A percentile compares a stretch with the other conserved stretches of the same genome.
Conservation (phyloP, 2,329 filamentous ascomycete genomes). For the Arthroderma sp. region DNA sequence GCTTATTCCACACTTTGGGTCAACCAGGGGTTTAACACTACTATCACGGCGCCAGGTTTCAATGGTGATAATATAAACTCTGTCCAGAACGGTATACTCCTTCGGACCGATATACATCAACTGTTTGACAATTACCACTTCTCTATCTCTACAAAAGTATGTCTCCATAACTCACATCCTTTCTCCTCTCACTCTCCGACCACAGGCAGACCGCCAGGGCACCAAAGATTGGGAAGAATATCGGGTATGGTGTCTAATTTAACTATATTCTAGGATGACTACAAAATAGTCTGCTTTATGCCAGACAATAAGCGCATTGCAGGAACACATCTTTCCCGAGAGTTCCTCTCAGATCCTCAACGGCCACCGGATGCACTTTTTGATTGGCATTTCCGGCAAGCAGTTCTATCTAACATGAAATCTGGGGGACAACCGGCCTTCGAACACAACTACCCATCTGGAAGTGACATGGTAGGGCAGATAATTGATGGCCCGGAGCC, state of each 20-base stretch:
- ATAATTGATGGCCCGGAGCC: too few species aligned
- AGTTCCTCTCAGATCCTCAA: not conserved
- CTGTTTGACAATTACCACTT: constrained; percentile 13
- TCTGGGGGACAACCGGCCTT: constrained; percentile 12
- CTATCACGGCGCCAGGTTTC: not conserved
- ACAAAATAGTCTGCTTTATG: too few species aligned
- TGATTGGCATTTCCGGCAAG: constrained; percentile 13
- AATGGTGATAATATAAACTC: constrained; percentile 13
- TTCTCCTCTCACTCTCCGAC: too few species aligned
- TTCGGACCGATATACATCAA: constrained; percentile 11
- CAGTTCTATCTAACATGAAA: constrained; percentile 13
- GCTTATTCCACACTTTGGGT: constrained; percentile 3
- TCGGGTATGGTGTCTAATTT: too few species aligned
- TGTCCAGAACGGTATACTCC: constrained; percentile 18
- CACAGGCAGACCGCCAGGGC: too few species aligned
- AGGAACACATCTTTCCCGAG: too few species aligned
- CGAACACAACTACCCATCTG: constrained; percentile 6
- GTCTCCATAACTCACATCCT: too few species aligned
- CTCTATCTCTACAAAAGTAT: too few species aligned
- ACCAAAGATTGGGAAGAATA: too few species aligned
- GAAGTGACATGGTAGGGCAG: too few species aligned
- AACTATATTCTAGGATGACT: too few species aligned
- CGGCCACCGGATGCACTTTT: constrained; percentile 10
- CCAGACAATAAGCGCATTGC: too few species aligned
- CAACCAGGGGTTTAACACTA: constrained; percentile 8